Conservation (phyloP, 306 rosid genomes). For the Acacia confusa region DNA sequence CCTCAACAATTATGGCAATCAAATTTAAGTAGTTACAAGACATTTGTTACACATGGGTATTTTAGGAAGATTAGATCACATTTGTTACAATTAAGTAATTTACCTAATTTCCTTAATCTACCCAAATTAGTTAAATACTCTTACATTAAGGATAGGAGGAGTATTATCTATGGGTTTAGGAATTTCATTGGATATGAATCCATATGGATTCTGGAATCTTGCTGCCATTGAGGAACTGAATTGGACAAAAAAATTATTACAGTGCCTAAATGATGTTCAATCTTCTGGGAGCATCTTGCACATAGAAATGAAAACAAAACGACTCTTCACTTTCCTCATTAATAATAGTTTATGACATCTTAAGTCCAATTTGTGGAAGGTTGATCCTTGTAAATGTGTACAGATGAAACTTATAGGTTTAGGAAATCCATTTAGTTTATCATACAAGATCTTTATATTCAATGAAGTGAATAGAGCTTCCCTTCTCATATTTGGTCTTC, state of each 20-base stretch:
- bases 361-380: background rate
- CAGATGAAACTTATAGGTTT: background rate
- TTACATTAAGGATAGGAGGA: too few relatives aligned
- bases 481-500: background rate
- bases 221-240: slow-evolving; percentile 1
- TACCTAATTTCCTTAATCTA: too few relatives aligned
- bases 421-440: slow-evolving; percentile 1
- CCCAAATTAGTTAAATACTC: too few relatives aligned
- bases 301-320: background rate
- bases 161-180: background rate
- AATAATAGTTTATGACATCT: background rate
- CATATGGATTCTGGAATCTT: background rate
- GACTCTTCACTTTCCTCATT: background rate
- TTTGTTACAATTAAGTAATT: too few relatives aligned
- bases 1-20: too few relatives aligned
- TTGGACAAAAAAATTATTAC: background rate
- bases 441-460: background rate
- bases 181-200: background rate
- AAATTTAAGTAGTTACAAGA: too few relatives aligned
- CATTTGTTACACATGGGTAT: too few relatives aligned
- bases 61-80: too few relatives aligned
- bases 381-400: background rate
- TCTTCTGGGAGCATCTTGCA: background rate
- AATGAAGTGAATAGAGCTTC: background rate
- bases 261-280: background rate